These are phyloP conservation scores for Pterocarpus santalinus DNA, from an alignment of 306 rosid species.

Conservation along the genomic window DNA sequence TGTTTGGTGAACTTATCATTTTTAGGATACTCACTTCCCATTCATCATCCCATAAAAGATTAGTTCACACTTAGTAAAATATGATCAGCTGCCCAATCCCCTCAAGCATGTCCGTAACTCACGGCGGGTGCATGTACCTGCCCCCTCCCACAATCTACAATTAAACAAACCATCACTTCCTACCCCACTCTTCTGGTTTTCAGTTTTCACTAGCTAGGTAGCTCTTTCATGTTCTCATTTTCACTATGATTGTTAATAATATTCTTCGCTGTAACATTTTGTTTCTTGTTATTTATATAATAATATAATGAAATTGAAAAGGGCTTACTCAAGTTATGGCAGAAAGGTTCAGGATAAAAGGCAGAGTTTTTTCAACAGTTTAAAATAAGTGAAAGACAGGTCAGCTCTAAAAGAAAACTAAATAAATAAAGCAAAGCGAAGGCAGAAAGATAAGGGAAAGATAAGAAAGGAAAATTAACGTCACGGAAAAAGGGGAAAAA, in stretches of 20 bases:
- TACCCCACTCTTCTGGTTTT: too few relatives aligned
- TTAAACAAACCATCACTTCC: constrained; percentile 3
- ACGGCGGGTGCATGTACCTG: neutral
- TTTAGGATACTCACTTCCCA: too few relatives aligned
- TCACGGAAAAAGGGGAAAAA: constrained; percentile 4
- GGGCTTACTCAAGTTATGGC: constrained; percentile 26
- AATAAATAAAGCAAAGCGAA: constrained; percentile 28
- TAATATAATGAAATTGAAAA: neutral
- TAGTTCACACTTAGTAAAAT: neutral
- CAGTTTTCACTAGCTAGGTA: too few relatives aligned
- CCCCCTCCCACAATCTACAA: constrained; percentile 3
- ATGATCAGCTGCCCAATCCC: constrained; percentile 43
- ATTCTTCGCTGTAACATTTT: neutral
- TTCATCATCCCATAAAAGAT: too few relatives aligned
- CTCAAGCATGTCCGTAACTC: constrained; percentile 45
- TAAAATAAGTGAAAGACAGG: constrained; percentile 42
- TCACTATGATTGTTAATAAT: neutral
- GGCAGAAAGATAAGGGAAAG: constrained; percentile 41
- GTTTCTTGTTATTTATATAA: neutral
- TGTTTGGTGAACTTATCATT: too few relatives aligned
- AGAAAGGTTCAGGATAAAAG: constrained; percentile 39
- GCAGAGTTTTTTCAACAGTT: constrained; percentile 40
- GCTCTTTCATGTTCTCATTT: neutral
- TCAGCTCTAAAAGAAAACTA: constrained; percentile 34
- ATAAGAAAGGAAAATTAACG: constrained; percentile 37